These are phyloP conservation scores for Stagonosporopsis chrysanthemi DNA, from an alignment of 2,329 filamentous ascomycete genomes.

Conservation along the genomic window DNA sequence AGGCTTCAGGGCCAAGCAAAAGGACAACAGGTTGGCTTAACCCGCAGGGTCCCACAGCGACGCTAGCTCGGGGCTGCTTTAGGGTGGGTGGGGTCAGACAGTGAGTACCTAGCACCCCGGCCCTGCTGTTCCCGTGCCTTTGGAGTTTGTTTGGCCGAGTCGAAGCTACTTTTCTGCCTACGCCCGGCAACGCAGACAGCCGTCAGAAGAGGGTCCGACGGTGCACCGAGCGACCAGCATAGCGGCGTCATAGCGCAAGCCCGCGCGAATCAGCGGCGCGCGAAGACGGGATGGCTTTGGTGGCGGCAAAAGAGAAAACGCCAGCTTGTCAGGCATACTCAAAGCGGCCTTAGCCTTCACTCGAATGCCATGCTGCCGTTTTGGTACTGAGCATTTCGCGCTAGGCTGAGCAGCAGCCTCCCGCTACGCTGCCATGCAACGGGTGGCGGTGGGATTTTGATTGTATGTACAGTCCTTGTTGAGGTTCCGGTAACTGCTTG, in stretches of 20 bases:
- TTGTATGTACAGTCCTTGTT: neutral
- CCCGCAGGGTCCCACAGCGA: conserved; percentile 24
- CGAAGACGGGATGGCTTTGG: conserved; percentile 34
- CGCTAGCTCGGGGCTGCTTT: conserved; percentile 45
- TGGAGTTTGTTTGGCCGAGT: conserved; percentile 19
- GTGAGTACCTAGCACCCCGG: conserved; percentile 21
- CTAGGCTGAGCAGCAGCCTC: conserved; percentile 11
- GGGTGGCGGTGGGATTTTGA: conserved; percentile 26
- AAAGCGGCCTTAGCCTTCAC: conserved; percentile 26
- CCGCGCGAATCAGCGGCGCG: conserved; percentile 36
- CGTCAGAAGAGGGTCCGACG: conserved; percentile 24
- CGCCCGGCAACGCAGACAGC: conserved; percentile 28
- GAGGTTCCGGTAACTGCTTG: neutral
- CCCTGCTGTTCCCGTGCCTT: conserved; percentile 27
- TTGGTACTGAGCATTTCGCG: conserved; percentile 20
- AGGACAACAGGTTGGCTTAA: conserved; percentile 41
- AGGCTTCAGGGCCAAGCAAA: conserved; percentile 47
- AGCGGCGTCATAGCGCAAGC: conserved; percentile 26
- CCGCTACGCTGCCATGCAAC: conserved; percentile 17
- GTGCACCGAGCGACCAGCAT: conserved; percentile 27
- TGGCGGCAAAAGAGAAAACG: conserved; percentile 21
- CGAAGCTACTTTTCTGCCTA: conserved; percentile 3
- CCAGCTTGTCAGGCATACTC: conserved; percentile 16
- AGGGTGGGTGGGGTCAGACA: conserved; percentile 30
- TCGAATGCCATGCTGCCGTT: conserved; percentile 35